These are phyloP conservation scores for Vaccinium macrocarpon DNA, from an alignment of 148 eudicot genomes.

Conservation along the genomic window DNA sequence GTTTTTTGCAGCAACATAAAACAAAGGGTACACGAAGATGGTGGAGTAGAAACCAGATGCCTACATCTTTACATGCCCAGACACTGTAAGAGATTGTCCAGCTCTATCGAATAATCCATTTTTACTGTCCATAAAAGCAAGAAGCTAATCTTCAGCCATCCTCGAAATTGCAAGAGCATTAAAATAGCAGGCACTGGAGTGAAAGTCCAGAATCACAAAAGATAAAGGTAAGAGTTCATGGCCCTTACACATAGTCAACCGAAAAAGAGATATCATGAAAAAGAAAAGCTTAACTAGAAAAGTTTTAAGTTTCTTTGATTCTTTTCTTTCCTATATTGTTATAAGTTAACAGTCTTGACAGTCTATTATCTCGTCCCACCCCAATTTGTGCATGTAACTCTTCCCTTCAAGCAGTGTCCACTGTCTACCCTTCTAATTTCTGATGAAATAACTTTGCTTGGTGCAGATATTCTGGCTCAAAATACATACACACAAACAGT, in stretches of 20 bases:
- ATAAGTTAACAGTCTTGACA: not conserved
- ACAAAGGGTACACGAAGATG: not conserved
- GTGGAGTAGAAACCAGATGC: no score
- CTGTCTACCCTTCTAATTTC: not conserved
- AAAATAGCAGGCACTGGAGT: not conserved
- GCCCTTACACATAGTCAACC: not conserved
- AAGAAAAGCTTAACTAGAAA: not conserved
- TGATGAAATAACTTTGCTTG: not conserved
- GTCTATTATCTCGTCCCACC: not conserved
- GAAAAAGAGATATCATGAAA: not conserved
- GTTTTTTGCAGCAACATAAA: not conserved
- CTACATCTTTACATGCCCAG: not conserved
- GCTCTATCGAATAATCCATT: not conserved
- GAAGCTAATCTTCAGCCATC: conserved; percentile 12
- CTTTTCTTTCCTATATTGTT: not conserved
- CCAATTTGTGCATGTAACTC: not conserved
- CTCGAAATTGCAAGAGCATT: conserved; percentile 10
- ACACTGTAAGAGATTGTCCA: not conserved
- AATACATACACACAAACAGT: not conserved
- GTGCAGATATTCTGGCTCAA: conserved; percentile 1
- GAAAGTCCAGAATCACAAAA: not conserved
- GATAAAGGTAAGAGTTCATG: conserved; percentile 16
- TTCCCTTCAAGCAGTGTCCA: not conserved
- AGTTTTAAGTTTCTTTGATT: not conserved
- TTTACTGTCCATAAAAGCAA: not conserved